phyloP scores from a whole-genome alignment of 768 basidiomycete genomes.

The Agrocybe pediades region DNA sequence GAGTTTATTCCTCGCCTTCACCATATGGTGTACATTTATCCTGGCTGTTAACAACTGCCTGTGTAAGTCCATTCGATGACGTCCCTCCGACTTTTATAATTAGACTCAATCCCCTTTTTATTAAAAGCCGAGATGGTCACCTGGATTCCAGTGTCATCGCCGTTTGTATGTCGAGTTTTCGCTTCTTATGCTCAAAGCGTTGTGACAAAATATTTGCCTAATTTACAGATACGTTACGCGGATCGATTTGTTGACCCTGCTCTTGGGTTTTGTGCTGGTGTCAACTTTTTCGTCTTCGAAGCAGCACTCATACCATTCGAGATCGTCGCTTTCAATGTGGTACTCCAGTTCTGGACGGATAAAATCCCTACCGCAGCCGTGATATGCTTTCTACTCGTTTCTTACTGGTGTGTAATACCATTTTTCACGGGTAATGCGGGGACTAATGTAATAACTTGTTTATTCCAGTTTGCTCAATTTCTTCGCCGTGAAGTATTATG shows the following conservation, averaged over 20 bases:
- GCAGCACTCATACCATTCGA: conserved; percentile 48
- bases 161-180: conserved; percentile 53
- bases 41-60: conserved; percentile 51
- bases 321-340: conserved; percentile 54
- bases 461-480: conserved; percentile 41
- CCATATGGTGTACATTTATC: conserved; percentile 50
- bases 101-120: conserved; percentile 20
- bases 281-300: conserved; percentile 61
- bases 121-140: conserved; percentile 75
- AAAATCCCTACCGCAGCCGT: conserved; percentile 47
- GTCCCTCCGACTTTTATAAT: neutral
- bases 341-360: conserved; percentile 55
- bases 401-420: conserved; percentile 37
- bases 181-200: neutral
- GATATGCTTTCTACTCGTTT: conserved; percentile 43
- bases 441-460: too few species aligned
- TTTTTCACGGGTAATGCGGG: neutral
- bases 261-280: conserved; percentile 53
- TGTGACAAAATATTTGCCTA: too few species aligned
- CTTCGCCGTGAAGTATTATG: conserved; percentile 51
- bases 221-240: conserved; percentile 53
- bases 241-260: conserved; percentile 60
- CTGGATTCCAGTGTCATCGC: conserved; percentile 79
- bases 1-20: conserved; percentile 52
- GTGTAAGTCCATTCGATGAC: conserved; percentile 23